A percentile compares a stretch with the other conserved stretches of the same genome.
Conservation (phyloP, 768 basidiomycete genomes). For the Auricularia heimuer region DNA sequence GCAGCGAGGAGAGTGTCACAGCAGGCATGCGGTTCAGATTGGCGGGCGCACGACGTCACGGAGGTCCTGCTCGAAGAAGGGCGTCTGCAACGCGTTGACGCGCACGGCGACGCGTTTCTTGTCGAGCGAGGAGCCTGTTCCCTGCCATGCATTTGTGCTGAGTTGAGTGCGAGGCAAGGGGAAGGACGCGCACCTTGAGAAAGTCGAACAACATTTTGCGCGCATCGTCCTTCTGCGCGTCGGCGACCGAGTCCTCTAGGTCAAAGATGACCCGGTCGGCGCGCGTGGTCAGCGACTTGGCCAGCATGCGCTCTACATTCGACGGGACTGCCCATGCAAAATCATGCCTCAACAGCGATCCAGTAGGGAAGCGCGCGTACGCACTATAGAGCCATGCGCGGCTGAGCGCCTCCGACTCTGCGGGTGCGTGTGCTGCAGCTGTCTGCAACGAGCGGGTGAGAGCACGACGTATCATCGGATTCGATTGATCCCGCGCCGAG, state of each 20-base stretch:
- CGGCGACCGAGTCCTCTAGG: conserved; percentile 75
- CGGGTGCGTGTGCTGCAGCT: not conserved
- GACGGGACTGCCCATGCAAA: conserved; percentile 48
- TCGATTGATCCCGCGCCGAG: too few species aligned
- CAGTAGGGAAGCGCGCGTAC: not conserved
- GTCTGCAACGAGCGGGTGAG: not conserved
- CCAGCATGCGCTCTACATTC: conserved; percentile 70
- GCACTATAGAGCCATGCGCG: not conserved
- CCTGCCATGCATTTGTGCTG: conserved; percentile 3
- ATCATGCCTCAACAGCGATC: not conserved
- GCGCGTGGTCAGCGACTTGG: conserved; percentile 53
- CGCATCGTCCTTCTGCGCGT: conserved; percentile 48
- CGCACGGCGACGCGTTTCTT: conserved; percentile 55
- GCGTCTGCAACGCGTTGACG: conserved; percentile 55
- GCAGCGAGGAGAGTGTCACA: not conserved
- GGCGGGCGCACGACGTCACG: conserved; percentile 1
- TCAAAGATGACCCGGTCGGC: conserved; percentile 82
- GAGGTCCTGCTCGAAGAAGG: conserved; percentile 59
- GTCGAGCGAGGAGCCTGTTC: conserved; percentile 22
- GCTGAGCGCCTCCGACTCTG: not conserved
- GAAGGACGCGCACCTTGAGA: conserved; percentile 33
- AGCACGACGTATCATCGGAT: too few species aligned
- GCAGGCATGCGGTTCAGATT: not conserved
- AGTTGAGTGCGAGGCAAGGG: not conserved
- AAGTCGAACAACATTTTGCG: conserved; percentile 46